Evolutionary conservation across 768 basidiomycete species (phyloP).

Genomic region (Auriscalpium orientale): DNA sequence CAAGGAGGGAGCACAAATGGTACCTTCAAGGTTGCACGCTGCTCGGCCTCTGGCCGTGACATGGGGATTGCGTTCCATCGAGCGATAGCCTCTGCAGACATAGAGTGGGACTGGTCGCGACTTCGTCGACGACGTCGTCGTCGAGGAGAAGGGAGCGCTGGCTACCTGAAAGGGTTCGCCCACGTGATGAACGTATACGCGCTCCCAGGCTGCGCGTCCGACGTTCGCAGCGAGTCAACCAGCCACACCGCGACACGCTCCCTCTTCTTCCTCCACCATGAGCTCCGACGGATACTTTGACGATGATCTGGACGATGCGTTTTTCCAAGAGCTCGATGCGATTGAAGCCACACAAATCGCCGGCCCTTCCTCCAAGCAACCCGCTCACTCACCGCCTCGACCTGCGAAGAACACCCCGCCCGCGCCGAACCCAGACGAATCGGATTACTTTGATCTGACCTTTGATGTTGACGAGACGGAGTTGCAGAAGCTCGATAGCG

Average conservation of each 20-base stretch:
- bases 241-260: background rate
- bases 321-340: slow-evolving; percentile 54
- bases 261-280: slow-evolving; percentile 32
- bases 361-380: slow-evolving; percentile 14
- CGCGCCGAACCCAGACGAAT: slow-evolving; percentile 31
- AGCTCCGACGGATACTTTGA: slow-evolving; percentile 75
- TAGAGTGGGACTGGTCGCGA: slow-evolving; percentile 18
- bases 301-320: slow-evolving; percentile 45
- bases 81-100: slow-evolving; percentile 60
- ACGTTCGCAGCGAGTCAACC: background rate
- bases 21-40: slow-evolving; percentile 10
- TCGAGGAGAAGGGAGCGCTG: background rate
- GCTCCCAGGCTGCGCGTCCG: background rate
- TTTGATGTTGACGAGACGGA: slow-evolving; percentile 52
- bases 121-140: background rate
- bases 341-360: slow-evolving; percentile 54
- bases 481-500: slow-evolving; percentile 44
- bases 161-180: background rate
- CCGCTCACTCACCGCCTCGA: slow-evolving; percentile 16
- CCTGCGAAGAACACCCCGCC: slow-evolving; percentile 7
- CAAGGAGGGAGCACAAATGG: slow-evolving; percentile 47
- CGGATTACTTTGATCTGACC: slow-evolving; percentile 26
- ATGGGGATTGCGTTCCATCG: slow-evolving; percentile 69
- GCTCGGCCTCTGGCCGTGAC: slow-evolving; percentile 23
- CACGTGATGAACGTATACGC: slow-evolving; percentile 4